Base-by-base conservation (phyloP, 164 flowering plant species). In the Echeveria elegans region DNA sequence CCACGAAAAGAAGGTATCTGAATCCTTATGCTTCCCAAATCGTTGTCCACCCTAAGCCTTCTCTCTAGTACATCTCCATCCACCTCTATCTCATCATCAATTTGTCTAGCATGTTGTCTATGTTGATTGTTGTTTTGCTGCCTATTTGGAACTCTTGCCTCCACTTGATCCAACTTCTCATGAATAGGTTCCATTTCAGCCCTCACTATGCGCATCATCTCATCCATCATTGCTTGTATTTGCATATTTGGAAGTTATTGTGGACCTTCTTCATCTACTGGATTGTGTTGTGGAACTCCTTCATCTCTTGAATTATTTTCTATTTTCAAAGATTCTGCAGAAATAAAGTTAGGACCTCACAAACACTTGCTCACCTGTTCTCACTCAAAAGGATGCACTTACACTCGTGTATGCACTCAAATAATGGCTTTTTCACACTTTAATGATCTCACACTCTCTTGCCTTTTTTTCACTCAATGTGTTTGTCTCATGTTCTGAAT, bases 321-420 rank as follows among this genome's bases (percentile, higher is more conserved):
- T 10, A 36, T 36, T 36, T 10, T n/a, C 38, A 36, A 36, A 36
- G 38, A 5, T 36, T 30, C 62, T 58, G 28, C 62, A 19, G 10
- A 58, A 58, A 18, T 23, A 58, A 30, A 30, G 18, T 19, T 18
- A 30, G 30, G 30, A 16, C 62, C 62, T 23, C 62, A 23, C 31
- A 58, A 58, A 30, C 62, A 58, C 62, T 58, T 26, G 30, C 62
- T 58, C 62, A 58, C 62, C 26, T 58, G 62, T 58, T 58, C n/a
- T 58, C 62, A 58, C 28, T 19, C 62, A 58, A 58, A 21, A 58
- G 18, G 62, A 58, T 58, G 10, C 28, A 58, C 28, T 58, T 10
- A 11, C 59, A 52, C 62, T 58, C 62, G 62, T 58, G 62, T 3
- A 23, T 58, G 24, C 62, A 58, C 62, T 58, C 38, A 36, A 36